These are phyloP conservation scores for Cyberlindnera saturnus DNA, from an alignment of 805 yeast genomes.

Conservation along the genomic window DNA sequence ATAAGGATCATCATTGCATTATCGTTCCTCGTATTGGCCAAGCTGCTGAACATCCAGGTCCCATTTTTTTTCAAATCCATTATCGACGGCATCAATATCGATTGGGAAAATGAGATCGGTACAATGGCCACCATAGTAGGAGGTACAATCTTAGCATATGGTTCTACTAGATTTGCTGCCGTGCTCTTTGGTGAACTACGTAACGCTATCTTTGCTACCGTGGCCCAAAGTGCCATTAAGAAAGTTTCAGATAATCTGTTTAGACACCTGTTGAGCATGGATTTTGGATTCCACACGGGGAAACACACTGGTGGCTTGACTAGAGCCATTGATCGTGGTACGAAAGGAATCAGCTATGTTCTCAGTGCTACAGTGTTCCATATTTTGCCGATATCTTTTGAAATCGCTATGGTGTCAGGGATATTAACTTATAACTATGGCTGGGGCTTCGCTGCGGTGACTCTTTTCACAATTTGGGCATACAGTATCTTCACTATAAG, in stretches of 20 bases:
- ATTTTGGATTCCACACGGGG: slow-evolving; percentile 81
- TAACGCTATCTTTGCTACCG: slow-evolving; percentile 92
- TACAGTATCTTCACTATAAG: slow-evolving; percentile 82
- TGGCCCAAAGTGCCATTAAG: slow-evolving; percentile 90
- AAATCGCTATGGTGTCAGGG: slow-evolving; percentile 89
- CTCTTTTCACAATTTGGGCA: slow-evolving; percentile 81
- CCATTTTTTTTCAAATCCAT: slow-evolving; percentile 90
- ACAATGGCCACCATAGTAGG: slow-evolving; percentile 61
- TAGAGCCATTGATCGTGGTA: slow-evolving; percentile 95
- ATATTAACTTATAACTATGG: slow-evolving; percentile 93
- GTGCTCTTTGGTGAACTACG: slow-evolving; percentile 91
- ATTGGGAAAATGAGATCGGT: slow-evolving; percentile 66
- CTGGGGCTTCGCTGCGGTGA: slow-evolving; percentile 78
- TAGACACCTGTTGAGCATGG: slow-evolving; percentile 74
- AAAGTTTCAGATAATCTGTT: slow-evolving; percentile 86
- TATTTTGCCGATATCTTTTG: slow-evolving; percentile 87
- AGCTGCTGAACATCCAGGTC: slow-evolving; percentile 87
- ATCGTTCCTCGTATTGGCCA: slow-evolving; percentile 67
- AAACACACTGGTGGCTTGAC: slow-evolving; percentile 95
- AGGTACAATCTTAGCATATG: slow-evolving; percentile 74
- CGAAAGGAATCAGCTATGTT: slow-evolving; percentile 93
- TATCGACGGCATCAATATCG: slow-evolving; percentile 88
- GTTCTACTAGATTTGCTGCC: slow-evolving; percentile 90
- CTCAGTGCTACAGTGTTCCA: slow-evolving; percentile 97
- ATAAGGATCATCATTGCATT: slow-evolving; percentile 74